Evolutionary conservation across 352 stramenopile genomes (phyloP), one percentile per base, ranked within the genome.

Genomic region (Globisporangium camurandrum): DNA sequence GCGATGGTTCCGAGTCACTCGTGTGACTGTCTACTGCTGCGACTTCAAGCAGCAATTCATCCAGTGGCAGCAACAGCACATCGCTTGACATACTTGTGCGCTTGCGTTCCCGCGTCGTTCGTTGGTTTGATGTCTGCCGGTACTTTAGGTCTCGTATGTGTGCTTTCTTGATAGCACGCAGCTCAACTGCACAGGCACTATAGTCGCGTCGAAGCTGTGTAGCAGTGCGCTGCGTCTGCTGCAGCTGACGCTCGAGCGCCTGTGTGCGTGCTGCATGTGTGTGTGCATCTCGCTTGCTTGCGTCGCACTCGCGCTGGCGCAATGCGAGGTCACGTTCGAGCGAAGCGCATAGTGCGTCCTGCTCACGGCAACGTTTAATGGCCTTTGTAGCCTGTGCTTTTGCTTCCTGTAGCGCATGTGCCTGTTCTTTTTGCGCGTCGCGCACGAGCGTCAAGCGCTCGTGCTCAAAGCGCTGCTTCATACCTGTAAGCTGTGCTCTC

Each of bases 361-460:
- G 24, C 20, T 41, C 46, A 6, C n/a, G 19, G 9, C 24, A 20
- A 20, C 42, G 42, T 20, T n/a, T 33, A 6, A 31, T 4, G 3
- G 23, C 33, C 3, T 12, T 46, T 8, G 31, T 24, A 17, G 34
- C 38, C 1, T 37, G 47, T 19, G 47, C 47, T 26, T 54, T 54
- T 28, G 34, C 47, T 1, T 41, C 22, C 14, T 71, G 71, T 17
- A 68, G 26, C 4, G 58, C 53, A 47, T 49, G 33, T 14, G 14
- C 10, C 33, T 38, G 6, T 34, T 34, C 28, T 11, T 11, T 34
- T 6, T 9, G 10, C 5, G 11, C 5, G 4, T 9, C 33, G 7
- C 33, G 52, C 7, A 46, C 22, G 37, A 71, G 40, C 34, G 64
- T 62, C n/a, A 12, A 5, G 26, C 16, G 8, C 14, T 48, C 24